These are phyloP conservation scores for Arachis stenosperma DNA, from an alignment of 306 rosid species.

Conservation along the genomic window DNA sequence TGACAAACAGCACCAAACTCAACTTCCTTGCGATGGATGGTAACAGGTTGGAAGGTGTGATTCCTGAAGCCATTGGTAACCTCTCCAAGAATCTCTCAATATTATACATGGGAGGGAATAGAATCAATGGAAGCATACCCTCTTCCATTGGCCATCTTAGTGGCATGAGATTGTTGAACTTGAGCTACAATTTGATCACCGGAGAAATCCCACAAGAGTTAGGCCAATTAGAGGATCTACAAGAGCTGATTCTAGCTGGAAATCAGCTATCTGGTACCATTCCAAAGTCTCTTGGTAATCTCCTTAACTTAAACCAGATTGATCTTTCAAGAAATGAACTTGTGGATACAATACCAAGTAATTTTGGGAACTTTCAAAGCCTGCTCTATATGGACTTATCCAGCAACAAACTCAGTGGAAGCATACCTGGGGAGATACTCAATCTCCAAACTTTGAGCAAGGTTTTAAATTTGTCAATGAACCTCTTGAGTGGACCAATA, in stretches of 20 bases:
- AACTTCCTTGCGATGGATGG: conserved; percentile 58
- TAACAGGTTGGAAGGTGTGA: conserved; percentile 60
- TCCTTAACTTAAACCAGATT: conserved; percentile 51
- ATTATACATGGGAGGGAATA: conserved; percentile 71
- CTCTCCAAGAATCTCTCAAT: conserved; percentile 59
- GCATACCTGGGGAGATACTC: conserved; percentile 59
- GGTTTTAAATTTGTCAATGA: conserved; percentile 61
- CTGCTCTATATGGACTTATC: conserved; percentile 68
- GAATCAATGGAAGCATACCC: conserved; percentile 65
- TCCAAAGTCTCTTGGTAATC: conserved; percentile 65
- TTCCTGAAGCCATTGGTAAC: conserved; percentile 72
- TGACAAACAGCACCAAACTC: conserved; percentile 65
- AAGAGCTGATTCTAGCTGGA: conserved; percentile 49
- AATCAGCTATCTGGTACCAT: conserved; percentile 59
- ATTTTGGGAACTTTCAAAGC: conserved; percentile 55
- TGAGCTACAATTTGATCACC: conserved; percentile 56
- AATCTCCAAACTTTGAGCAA: conserved; percentile 57
- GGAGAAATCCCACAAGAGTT: conserved; percentile 72
- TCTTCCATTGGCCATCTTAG: conserved; percentile 60
- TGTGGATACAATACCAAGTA: conserved; percentile 48
- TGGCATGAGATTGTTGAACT: conserved; percentile 58
- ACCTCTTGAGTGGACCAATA: conserved; percentile 63
- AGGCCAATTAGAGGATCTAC: conserved; percentile 55
- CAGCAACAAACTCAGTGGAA: conserved; percentile 64
- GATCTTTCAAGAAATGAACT: conserved; percentile 65